Conservation (phyloP, 2,329 filamentous ascomycete genomes). For the Penicillium sp. region DNA sequence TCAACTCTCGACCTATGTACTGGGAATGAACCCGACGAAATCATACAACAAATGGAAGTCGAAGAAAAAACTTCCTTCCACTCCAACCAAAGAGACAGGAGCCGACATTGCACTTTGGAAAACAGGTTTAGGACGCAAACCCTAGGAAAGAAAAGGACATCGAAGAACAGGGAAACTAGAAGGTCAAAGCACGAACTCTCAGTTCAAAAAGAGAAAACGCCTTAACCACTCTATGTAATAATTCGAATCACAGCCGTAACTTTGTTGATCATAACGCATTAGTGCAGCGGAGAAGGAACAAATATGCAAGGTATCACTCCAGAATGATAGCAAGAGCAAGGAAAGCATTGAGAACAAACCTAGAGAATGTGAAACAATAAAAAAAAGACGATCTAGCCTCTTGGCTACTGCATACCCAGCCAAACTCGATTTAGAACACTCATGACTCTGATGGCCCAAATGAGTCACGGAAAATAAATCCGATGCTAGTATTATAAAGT, state of each 20-base stretch:
- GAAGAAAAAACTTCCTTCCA: background rate
- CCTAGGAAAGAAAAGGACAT: background rate
- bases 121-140: background rate
- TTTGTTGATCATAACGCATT: background rate
- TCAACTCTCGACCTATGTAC: background rate
- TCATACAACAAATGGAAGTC: background rate
- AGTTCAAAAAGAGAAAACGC: background rate
- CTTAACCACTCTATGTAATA: background rate
- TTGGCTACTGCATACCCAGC: background rate
- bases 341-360: background rate
- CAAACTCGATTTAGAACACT: background rate
- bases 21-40: background rate
- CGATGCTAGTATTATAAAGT: background rate
- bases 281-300: background rate
- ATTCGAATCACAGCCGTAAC: background rate
- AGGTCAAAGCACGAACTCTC: background rate
- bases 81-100: background rate
- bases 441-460: background rate
- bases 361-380: no score
- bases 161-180: background rate
- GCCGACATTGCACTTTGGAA: background rate
- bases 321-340: background rate
- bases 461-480: slow-evolving; percentile 14
- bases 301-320: background rate
- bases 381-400: no score